These are phyloP conservation scores for Pyricularia sp. DNA, from an alignment of 2,329 filamentous ascomycete species.

Conservation along the genomic window DNA sequence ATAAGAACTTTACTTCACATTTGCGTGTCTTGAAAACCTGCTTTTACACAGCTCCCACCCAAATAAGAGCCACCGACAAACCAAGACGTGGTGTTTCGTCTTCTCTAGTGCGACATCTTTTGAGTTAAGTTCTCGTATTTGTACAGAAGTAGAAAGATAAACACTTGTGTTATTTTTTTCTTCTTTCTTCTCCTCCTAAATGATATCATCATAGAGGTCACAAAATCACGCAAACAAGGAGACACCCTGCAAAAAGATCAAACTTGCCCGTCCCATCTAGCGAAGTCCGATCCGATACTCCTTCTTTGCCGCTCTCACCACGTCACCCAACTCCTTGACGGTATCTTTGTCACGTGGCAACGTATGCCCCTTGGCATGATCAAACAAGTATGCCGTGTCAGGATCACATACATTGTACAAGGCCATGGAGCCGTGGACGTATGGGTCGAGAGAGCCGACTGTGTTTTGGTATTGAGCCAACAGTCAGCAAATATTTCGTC, in stretches of 20 bases:
- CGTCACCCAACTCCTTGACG: slow-evolving; percentile 31
- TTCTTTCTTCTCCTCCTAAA: too few species aligned
- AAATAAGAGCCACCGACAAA: too few species aligned
- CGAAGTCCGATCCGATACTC: not conserved
- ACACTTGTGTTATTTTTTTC: not conserved
- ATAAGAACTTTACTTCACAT: too few species aligned
- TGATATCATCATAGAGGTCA: too few species aligned
- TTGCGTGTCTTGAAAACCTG: too few species aligned
- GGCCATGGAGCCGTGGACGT: slow-evolving; percentile 45
- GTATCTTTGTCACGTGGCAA: slow-evolving; percentile 39
- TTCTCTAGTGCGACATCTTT: too few species aligned
- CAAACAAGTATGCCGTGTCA: slow-evolving; percentile 46
- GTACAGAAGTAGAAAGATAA: not conserved
- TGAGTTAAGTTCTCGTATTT: too few species aligned
- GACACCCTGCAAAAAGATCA: not conserved
- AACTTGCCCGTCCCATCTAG: not conserved
- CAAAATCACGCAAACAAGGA: not conserved
- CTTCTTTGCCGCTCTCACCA: slow-evolving; percentile 21
- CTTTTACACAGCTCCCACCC: too few species aligned
- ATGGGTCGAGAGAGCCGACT: slow-evolving; percentile 45
- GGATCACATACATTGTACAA: slow-evolving; percentile 49
- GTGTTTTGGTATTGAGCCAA: not conserved
- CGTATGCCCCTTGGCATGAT: slow-evolving; percentile 52
- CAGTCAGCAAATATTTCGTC: not conserved
- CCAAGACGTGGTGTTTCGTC: too few species aligned